Evolutionary conservation across 1,139 yeast genomes (phyloP), one percentile per base, ranked within the genome.

Genomic region (Hemisphaericaspora xylanilytica): DNA sequence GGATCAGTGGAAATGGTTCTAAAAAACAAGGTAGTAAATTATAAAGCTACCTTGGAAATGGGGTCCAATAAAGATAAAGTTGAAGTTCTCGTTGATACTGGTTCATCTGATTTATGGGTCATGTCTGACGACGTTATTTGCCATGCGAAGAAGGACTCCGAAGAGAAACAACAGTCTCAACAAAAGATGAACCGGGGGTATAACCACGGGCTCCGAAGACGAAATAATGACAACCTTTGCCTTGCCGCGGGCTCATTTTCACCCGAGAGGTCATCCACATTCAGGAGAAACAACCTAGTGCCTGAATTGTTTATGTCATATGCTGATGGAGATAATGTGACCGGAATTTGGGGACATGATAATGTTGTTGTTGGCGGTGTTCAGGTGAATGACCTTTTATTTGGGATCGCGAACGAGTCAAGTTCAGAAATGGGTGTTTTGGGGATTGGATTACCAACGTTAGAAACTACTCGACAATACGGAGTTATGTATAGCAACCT

Each of bases 381-480:
- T 6, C 26, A 64, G 6, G 68, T 83, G n/a, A 46, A 63, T 0
- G 51, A 59, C 39, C 64, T 80, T 47, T 70, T 78, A 11, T 67
- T 78, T 55, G 84, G 80, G 5, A 59, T 75, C 32, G 80, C 11
- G 4, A 8, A 8, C n/a, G 26, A 12, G 4, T 9, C 26, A 12
- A 10, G 11, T 22, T 9, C 8, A 5, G 6, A 8, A 33, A 57
- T 66, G 8, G 80, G 80, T 12, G 69, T 76, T 24, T 55, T 78
- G 28, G 84, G 83, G 5, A 66, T 79, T 39, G 59, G 59, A 1
- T 44, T 52, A 18, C 56, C 70, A 5, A 70, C 33, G 15, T 30
- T 40, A 22, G 21, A 44, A 52, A 3, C 28, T 31, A 9, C 44
- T 50, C 16, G 42, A 49, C 22, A 48, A 48, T 30, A 40, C 24